Base-by-base conservation (phyloP, 1,284 basidiomycete species). In the Pisolithus thermaeus region DNA sequence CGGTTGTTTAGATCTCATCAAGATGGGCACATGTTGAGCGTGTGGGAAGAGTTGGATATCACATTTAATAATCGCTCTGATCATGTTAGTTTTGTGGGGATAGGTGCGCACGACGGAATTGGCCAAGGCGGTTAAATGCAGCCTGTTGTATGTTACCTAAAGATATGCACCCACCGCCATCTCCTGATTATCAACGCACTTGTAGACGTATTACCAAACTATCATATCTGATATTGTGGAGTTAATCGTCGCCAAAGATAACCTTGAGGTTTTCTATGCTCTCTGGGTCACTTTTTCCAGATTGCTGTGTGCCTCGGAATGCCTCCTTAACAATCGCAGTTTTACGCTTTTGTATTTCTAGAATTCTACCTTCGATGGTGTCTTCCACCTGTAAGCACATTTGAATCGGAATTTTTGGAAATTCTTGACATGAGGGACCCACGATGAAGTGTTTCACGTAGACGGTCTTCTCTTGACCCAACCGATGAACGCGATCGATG, bases 401-500 rank as follows among this genome's bases (percentile, higher is more conserved):
- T 46, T 43, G 37, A 28, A 11, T 9, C 44, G 12, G 18, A 12
- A 47, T 18, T 40, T 41, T 30, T 32, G 30, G 45, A 37, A 18
- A 51, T 20, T 27, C 28, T 9, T 11, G 28, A 30, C 16, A 7
- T 9, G 52, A 42, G 18, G 16, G 7, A 68, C 83, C 71, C 67
- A 87, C 93, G 55, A 97, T 88, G 67, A 93, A 95, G 51, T 96
- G 89, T 51, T 87, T 93, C 28, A 97, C 93, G 58, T 88, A 87
- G 18, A 98, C 96, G 0, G 87, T 78, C 59, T 82, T 83, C 27
- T 87, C 86, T 63, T 95, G 92, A 0, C 91, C 91, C 27, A 93
- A 83, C 28, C 90, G 72, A 61, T 93, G 90, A 20, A 92, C 85
- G 9, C 87, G 79, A 61, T 90, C 87, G 59, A 89, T 84, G 14